Base-by-base conservation (phyloP, 345 rosid genomes). In the Euphorbia pulcherrima region DNA sequence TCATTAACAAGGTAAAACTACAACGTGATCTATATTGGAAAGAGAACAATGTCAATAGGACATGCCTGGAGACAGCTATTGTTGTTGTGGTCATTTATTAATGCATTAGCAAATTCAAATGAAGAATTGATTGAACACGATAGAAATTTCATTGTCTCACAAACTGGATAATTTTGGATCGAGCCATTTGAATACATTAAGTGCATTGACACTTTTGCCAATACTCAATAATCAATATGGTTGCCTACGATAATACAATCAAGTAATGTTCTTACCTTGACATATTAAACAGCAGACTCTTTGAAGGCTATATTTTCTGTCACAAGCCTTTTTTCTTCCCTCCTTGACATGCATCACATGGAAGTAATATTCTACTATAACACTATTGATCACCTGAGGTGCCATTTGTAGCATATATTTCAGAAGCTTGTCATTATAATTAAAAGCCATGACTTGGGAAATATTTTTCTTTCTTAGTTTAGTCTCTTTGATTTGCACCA, bases 1-100 rank as follows among this genome's bases (percentile, higher is more conserved):
- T 66, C 78, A 40, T 65, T 75, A 57, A 76, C 79, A 69, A 81
- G 86, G 98, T 90, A 77, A 60, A 20, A 44, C 23, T 56, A 67
- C n/a, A 62, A 27, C 47, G 37, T 63, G 21, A 26, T 54, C 55
- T 62, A 30, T 39, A 18, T 39, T 44, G 11, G 18, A 56, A 33
- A 47, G 8, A 0, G 3, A 39, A 70, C n/a, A 24, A 24, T 0
- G 7, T 64, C 33, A 17, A 18, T 20, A 8, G 5, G 26, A 11
- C 6, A 21, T 64, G 51, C 44, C 52, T 5, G 57, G 56, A 48
- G 54, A 29, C 10, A 29, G 39, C 11, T 29, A 29, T 47, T 11
- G 9, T 64, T 40, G n/a, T 28, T 11, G 9, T 16, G 11, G 67
- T 66, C 41, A 37, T 50, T 51, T 20, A 20, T 41, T 14, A 8